Conservation (phyloP, 352 stramenopile genomes). For the Peronospora tabacina region DNA sequence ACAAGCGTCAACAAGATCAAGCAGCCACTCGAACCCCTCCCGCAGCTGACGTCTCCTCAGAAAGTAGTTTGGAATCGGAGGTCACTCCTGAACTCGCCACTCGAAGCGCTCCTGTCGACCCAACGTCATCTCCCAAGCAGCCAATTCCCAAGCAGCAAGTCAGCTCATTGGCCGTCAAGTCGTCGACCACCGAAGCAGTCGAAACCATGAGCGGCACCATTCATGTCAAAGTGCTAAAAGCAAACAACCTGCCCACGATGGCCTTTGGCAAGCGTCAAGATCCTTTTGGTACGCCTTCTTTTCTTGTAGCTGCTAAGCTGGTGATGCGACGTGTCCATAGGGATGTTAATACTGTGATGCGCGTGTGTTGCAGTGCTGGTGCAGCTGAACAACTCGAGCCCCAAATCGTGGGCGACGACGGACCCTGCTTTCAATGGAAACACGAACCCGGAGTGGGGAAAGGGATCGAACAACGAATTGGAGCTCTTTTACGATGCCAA, state of each 20-base stretch:
- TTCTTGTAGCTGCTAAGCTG: neutral
- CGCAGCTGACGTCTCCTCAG: constrained; percentile 3
- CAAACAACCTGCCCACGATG: constrained; percentile 57
- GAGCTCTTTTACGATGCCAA: constrained; percentile 73
- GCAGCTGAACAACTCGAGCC: constrained; percentile 53
- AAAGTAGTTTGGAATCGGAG: constrained; percentile 18
- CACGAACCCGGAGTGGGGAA: constrained; percentile 55
- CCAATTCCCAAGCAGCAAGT: constrained; percentile 14
- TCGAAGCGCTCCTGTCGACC: neutral
- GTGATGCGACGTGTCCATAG: neutral
- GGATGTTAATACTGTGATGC: neutral
- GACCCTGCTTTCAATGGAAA: constrained; percentile 60
- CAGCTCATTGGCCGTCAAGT: no score
- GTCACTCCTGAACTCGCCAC: constrained; percentile 13
- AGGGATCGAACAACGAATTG: constrained; percentile 67
- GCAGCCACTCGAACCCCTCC: constrained; percentile 10
- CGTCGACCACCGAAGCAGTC: constrained; percentile 2
- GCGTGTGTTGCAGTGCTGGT: constrained; percentile 41
- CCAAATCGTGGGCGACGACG: constrained; percentile 52
- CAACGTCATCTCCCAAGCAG: constrained; percentile 9
- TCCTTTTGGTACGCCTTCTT: constrained; percentile 51
- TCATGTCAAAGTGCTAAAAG: constrained; percentile 62
- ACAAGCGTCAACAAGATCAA: constrained; percentile 18
- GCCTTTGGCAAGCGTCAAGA: constrained; percentile 79
- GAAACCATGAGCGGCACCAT: constrained; percentile 52